Evolutionary conservation across 2,329 filamentous ascomycete species (phyloP).

Genomic region (Phyllosticta ampelicida): DNA sequence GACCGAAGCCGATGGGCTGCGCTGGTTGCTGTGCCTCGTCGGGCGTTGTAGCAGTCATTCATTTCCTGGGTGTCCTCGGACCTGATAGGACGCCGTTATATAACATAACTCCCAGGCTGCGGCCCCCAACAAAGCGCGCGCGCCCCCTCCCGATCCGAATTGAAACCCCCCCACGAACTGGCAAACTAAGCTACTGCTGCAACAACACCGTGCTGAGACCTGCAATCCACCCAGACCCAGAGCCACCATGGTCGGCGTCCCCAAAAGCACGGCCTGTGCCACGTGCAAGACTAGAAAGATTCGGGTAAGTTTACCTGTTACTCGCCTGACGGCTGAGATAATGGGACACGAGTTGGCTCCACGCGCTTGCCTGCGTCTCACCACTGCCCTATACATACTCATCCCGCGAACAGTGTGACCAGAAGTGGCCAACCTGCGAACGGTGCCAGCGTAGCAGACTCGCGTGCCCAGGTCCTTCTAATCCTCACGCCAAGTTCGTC

Average conservation of each 20-base stretch:
- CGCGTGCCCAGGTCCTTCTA: constrained; percentile 21
- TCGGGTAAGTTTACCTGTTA: constrained; percentile 3
- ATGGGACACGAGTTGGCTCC: background rate
- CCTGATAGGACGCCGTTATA: background rate
- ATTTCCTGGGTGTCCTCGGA: background rate
- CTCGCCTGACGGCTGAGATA: background rate
- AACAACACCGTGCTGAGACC: background rate
- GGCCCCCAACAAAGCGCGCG: background rate
- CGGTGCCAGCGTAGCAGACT: constrained; percentile 26
- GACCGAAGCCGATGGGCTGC: background rate
- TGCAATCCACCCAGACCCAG: background rate
- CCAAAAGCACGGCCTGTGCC: constrained; percentile 8
- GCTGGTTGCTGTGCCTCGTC: background rate
- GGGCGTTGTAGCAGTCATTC: background rate
- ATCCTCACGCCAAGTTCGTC: constrained; percentile 6
- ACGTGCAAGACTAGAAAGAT: constrained; percentile 8
- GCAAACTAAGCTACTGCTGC: background rate
- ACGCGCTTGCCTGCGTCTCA: background rate
- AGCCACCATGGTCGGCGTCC: constrained; percentile 8
- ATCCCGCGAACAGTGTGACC: constrained; percentile 18
- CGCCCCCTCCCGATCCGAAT: background rate
- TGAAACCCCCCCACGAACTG: background rate
- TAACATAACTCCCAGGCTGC: background rate
- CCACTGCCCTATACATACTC: constrained; percentile 6
- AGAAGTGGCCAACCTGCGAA: constrained; percentile 24